phyloP scores from a whole-genome alignment of 176 grass and related monocot species.

The Oryza coarctata region DNA sequence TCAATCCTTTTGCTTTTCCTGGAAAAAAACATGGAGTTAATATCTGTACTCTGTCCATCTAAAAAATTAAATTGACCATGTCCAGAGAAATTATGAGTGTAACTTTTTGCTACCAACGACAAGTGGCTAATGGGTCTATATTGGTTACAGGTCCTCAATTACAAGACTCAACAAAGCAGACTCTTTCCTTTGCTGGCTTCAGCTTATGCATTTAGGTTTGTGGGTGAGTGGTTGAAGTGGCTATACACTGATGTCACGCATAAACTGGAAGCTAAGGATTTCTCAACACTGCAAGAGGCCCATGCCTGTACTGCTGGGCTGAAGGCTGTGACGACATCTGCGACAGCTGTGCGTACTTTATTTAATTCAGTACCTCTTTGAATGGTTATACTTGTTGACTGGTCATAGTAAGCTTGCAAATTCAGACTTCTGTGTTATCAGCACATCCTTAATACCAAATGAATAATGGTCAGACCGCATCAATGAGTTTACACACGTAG shows the following conservation, averaged over 20 bases:
- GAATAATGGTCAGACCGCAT: background rate
- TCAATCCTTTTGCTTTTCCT: background rate
- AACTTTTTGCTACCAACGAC: background rate
- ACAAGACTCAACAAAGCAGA: slow-evolving; percentile 97
- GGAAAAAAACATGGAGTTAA: background rate
- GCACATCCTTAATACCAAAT: slow-evolving; percentile 3
- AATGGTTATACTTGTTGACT: background rate
- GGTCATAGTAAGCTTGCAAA: background rate
- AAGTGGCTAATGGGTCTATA: slow-evolving; percentile 30
- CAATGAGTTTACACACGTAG: background rate
- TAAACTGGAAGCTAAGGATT: slow-evolving; percentile 86
- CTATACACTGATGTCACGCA: slow-evolving; percentile 87
- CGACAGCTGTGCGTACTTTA: slow-evolving; percentile 67
- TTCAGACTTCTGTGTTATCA: background rate
- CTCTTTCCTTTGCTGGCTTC: slow-evolving; percentile 94
- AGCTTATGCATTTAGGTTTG: slow-evolving; percentile 95
- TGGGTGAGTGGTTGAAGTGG: slow-evolving; percentile 96
- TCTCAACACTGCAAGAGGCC: slow-evolving; percentile 83
- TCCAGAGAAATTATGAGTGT: background rate
- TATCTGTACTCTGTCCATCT: background rate
- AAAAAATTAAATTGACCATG: background rate
- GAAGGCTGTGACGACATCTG: slow-evolving; percentile 92
- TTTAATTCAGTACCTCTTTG: background rate
- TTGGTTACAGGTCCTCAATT: slow-evolving; percentile 81
- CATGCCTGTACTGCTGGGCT: slow-evolving; percentile 98